Evolutionary conservation across 805 yeast species (phyloP), one percentile per base, ranked within the genome.

Genomic region (Spathaspora hagerdaliae): DNA sequence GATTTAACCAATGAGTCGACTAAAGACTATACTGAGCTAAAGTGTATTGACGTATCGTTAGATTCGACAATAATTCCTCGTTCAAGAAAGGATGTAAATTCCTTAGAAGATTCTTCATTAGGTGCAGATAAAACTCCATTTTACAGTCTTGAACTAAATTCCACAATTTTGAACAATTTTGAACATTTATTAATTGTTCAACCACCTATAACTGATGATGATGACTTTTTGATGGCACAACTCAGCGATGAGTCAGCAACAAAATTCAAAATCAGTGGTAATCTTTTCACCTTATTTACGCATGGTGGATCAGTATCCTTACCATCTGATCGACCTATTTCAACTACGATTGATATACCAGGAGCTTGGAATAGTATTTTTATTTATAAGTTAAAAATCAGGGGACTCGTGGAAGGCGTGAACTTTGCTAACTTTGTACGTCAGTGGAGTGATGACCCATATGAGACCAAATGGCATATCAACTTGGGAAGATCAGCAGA

Each of bases 381-480:
- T 19, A 79, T 83, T 0, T 85, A 80, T 56, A 67, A 61, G 31
- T 49, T 78, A 8, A 51, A 49, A 10, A 43, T 71, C 7, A 42
- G 45, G n/a, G 27, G 42, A 9, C 43, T 49, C 10, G 34, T 36
- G 2, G 40, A 53, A 9, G 33, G 47, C 8, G 38, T 44, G 2
- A 10, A 33, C 7, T 43, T 44, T 7, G 63, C 78, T 15, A 87
- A 96, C 1, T 71, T 89, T 33, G 61, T 86, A 3, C 74, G 89
- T 46, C 96, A 90, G 61, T 77, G 77, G 66, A 68, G 79, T 4
- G 66, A 71, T 9, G 82, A 80, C 32, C 86, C 87, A 0, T 75
- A 68, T 53, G 97, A 91, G 59, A 75, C 88, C 0, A 89, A 88
- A 64, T 91, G 92, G 90, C 86, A 82, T 55, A 63, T 85, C 7